A percentile compares a stretch with the other conserved stretches of the same genome.
These are phyloP conservation scores for Rhodotorula sp. DNA, from an alignment of 1,284 basidiomycete genomes.

Conservation along the genomic window DNA sequence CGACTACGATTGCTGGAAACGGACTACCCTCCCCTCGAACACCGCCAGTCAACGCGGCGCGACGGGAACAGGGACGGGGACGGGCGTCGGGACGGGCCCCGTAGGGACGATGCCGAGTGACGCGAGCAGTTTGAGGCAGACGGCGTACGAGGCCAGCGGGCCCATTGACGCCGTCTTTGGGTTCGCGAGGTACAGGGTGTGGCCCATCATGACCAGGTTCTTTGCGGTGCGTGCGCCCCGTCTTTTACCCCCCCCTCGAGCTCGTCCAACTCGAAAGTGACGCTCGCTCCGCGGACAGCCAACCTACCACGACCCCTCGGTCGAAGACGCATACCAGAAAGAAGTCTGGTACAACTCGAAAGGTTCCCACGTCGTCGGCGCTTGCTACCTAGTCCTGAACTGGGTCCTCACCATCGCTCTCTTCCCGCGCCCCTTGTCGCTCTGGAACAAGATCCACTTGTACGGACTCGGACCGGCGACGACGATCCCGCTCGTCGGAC, in stretches of 20 bases:
- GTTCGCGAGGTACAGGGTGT: slow-evolving; percentile 29
- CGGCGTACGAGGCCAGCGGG: slow-evolving; percentile 29
- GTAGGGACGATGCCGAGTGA: slow-evolving; percentile 35
- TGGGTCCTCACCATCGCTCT: slow-evolving; percentile 59
- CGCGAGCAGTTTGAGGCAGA: slow-evolving; percentile 22
- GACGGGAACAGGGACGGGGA: slow-evolving; percentile 27
- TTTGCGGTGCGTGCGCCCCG: slow-evolving; percentile 17
- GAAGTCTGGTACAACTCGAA: slow-evolving; percentile 36
- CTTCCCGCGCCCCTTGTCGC: slow-evolving; percentile 22
- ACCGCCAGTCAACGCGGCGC: slow-evolving; percentile 18
- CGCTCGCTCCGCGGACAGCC: background rate
- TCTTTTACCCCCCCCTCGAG: no score
- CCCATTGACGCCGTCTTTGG: slow-evolving; percentile 6
- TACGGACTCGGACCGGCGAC: slow-evolving; percentile 54
- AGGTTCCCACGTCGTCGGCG: slow-evolving; percentile 55
- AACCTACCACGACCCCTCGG: slow-evolving; percentile 22
- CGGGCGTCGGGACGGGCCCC: slow-evolving; percentile 20
- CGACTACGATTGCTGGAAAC: slow-evolving; percentile 29
- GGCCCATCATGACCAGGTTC: slow-evolving; percentile 23
- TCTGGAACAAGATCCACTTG: slow-evolving; percentile 46
- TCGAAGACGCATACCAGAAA: slow-evolving; percentile 38
- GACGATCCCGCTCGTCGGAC: slow-evolving; percentile 53
- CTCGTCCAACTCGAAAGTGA: accelerated
- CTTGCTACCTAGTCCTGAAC: slow-evolving; percentile 64
- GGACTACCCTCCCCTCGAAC: slow-evolving; percentile 13